A percentile compares a stretch with the other conserved stretches of the same genome.
Conservation (phyloP, 1,284 basidiomycete species). For the Malassezia brasiliensis region DNA sequence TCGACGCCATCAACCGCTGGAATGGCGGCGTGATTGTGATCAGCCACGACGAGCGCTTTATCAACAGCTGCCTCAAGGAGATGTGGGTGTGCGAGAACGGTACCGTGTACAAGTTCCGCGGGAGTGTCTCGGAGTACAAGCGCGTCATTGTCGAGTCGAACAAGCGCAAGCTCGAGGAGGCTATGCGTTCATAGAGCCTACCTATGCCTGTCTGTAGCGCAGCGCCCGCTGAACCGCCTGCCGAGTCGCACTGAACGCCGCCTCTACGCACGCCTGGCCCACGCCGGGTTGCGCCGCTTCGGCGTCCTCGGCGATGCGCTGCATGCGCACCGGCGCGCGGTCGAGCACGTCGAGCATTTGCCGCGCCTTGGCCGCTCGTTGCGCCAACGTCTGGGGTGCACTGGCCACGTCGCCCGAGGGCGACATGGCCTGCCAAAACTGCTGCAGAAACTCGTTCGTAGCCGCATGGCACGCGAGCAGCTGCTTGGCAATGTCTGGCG, state of each 20-base stretch:
- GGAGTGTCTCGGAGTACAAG: conserved; percentile 88
- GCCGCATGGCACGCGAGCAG: conserved; percentile 82
- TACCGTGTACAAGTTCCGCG: conserved; percentile 71
- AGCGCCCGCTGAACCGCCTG: conserved; percentile 8
- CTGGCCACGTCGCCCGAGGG: conserved; percentile 50
- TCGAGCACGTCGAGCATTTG: conserved; percentile 1
- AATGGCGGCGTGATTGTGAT: conserved; percentile 67
- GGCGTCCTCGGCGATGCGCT: conserved; percentile 2
- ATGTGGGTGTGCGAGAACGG: conserved; percentile 69
- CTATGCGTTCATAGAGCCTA: background rate
- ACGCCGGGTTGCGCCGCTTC: conserved; percentile 5
- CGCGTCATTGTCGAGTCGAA: conserved; percentile 51
- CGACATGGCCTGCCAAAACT: conserved; percentile 84
- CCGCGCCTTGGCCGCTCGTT: conserved; percentile 5
- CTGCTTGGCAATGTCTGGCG: conserved; percentile 64
- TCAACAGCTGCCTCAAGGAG: conserved; percentile 36
- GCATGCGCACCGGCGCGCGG: background rate
- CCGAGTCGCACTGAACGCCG: conserved; percentile 6
- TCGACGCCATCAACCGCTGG: conserved; percentile 75
- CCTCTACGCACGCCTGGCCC: conserved; percentile 5
- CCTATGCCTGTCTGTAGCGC: background rate
- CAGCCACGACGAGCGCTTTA: conserved; percentile 43
- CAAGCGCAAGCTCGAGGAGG: conserved; percentile 21
- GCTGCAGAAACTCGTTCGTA: conserved; percentile 86
- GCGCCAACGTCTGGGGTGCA: background rate